Percentiles rank a stretch among this genome's conserved stretches.
These are phyloP conservation scores for Phytophthora sansomeana DNA, from an alignment of 352 stramenopile genomes.

Conservation along the genomic window DNA sequence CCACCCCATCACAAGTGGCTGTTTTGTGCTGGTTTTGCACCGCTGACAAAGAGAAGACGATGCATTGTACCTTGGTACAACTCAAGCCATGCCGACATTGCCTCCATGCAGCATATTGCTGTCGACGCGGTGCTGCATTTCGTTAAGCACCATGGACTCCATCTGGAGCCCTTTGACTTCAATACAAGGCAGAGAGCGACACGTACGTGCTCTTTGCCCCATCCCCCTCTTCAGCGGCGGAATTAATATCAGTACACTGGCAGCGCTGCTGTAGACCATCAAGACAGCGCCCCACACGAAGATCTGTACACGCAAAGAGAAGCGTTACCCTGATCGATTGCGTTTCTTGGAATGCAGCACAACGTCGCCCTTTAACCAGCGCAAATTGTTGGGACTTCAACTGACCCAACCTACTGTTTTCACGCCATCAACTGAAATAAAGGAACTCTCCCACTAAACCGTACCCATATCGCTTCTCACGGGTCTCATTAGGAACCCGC, in stretches of 20 bases:
- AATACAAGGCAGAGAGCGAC: slow-evolving; percentile 23
- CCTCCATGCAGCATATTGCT: background rate
- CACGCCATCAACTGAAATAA: background rate
- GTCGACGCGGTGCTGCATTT: background rate
- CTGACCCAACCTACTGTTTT: no score
- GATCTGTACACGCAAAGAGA: no score
- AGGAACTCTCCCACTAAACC: background rate
- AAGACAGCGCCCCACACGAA: no score
- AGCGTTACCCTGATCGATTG: no score
- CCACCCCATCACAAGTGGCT: no score
- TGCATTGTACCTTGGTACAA: no score
- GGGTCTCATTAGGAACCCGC: background rate
- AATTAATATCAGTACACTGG: background rate
- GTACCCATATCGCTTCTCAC: background rate
- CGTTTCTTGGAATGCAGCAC: no score
- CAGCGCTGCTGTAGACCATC: background rate
- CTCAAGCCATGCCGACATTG: no score
- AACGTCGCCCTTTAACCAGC: no score
- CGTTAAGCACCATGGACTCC: background rate
- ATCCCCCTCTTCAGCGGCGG: slow-evolving; percentile 11
- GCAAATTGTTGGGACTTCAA: no score
- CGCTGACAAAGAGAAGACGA: no score
- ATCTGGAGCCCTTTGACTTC: background rate
- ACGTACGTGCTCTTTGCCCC: background rate
- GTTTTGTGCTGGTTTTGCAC: no score